Evolutionary conservation across 306 rosid species (phyloP).

Genomic region (Trifolium subterraneum): DNA sequence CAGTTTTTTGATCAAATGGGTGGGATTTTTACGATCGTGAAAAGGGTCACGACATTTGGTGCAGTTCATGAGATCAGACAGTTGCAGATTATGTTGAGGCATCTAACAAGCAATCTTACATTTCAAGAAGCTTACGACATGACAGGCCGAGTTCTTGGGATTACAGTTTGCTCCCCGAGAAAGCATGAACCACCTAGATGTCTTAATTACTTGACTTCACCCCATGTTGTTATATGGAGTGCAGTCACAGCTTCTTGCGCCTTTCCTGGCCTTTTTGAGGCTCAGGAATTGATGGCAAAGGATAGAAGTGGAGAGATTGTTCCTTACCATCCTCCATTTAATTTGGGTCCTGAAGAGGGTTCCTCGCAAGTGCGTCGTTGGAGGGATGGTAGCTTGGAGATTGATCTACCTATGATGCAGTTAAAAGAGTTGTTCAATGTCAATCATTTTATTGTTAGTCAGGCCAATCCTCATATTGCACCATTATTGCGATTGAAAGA

Average conservation of each 20-base stretch:
- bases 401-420: slow-evolving; percentile 96
- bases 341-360: slow-evolving; percentile 88
- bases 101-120: slow-evolving; percentile 87
- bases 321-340: slow-evolving; percentile 95
- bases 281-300: slow-evolving; percentile 98
- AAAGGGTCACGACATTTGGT: slow-evolving; percentile 80
- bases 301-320: slow-evolving; percentile 92
- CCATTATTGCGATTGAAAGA: slow-evolving; percentile 90
- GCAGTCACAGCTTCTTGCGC: slow-evolving; percentile 99
- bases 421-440: slow-evolving; percentile 94
- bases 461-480: slow-evolving; percentile 96
- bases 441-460: slow-evolving; percentile 94
- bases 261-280: slow-evolving; percentile 98
- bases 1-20: slow-evolving; percentile 93
- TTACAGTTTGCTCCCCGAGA: slow-evolving; percentile 93
- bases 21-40: slow-evolving; percentile 84
- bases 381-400: slow-evolving; percentile 99
- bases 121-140: slow-evolving; percentile 98
- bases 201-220: slow-evolving; percentile 96
- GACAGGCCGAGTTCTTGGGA: slow-evolving; percentile 95
- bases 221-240: slow-evolving; percentile 99
- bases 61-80: slow-evolving; percentile 95
- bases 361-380: slow-evolving; percentile 84
- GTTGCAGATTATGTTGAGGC: slow-evolving; percentile 87
- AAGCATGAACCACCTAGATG: slow-evolving; percentile 99